Evolutionary conservation across 2,329 filamentous ascomycete genomes (phyloP).

Genomic region (Diaporthe australafricana): DNA sequence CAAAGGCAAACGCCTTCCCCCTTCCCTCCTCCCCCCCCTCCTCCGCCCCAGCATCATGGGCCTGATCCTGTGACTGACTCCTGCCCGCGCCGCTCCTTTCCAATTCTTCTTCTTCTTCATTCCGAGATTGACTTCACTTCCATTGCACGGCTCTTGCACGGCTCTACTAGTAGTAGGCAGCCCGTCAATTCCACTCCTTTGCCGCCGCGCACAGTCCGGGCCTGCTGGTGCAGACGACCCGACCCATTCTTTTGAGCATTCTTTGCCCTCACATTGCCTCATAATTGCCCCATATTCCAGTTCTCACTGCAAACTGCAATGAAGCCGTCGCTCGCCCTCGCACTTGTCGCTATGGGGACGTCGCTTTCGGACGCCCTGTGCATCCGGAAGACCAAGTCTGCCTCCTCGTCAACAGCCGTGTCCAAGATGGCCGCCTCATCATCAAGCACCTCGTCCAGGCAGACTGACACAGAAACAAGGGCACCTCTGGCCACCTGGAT

Average conservation of each 20-base stretch:
- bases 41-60: slow-evolving; percentile 2
- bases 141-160: background rate
- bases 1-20: background rate
- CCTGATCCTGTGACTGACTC: background rate
- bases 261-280: background rate
- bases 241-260: background rate
- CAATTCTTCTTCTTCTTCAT: background rate
- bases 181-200: background rate
- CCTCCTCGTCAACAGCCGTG: background rate
- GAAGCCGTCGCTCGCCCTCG: slow-evolving; percentile 7
- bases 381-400: background rate
- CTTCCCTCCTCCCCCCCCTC: no score
- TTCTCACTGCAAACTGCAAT: background rate
- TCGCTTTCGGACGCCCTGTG: background rate
- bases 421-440: background rate
- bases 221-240: slow-evolving; percentile 14
- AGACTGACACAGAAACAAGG: background rate
- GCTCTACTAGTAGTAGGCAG: no score
- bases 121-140: background rate
- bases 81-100: background rate
- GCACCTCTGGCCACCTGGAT: slow-evolving; percentile 26
- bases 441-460: background rate
- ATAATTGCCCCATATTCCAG: background rate
- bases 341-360: slow-evolving; percentile 8
- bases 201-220: background rate